Evolutionary conservation across 345 rosid species (phyloP).

Genomic region (Firmiana major): DNA sequence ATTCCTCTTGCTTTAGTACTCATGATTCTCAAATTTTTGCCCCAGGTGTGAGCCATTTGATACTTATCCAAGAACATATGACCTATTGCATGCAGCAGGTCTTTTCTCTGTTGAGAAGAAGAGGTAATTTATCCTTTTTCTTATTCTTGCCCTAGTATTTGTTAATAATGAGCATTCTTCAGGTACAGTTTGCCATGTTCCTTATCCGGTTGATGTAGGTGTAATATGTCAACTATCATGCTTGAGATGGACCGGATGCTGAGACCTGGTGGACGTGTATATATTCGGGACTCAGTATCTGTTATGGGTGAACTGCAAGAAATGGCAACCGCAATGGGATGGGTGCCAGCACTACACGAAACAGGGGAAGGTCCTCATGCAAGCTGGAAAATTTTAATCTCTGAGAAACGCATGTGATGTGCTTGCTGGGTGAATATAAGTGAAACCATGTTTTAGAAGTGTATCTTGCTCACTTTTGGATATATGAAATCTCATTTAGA

Average conservation of each 20-base stretch:
- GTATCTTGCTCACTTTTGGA: not conserved
- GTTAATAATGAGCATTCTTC: not conserved
- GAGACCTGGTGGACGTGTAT: slow-evolving; percentile 52
- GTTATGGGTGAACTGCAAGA: slow-evolving; percentile 47
- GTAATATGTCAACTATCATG: slow-evolving; percentile 51
- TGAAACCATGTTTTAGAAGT: not conserved
- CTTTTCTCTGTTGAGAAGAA: slow-evolving; percentile 57
- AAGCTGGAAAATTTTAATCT: slow-evolving; percentile 55
- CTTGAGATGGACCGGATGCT: slow-evolving; percentile 64
- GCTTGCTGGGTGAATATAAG: not conserved
- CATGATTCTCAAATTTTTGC: not conserved
- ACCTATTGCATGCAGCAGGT: slow-evolving; percentile 58
- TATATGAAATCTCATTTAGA: not conserved
- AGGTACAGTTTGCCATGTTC: too few species aligned
- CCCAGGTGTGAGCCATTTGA: slow-evolving; percentile 65
- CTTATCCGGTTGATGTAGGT: slow-evolving; percentile 28
- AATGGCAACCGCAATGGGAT: slow-evolving; percentile 46
- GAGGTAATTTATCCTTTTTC: slow-evolving; percentile 29
- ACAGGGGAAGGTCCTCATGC: slow-evolving; percentile 60
- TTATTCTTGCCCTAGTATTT: not conserved
- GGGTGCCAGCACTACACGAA: slow-evolving; percentile 46
- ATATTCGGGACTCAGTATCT: slow-evolving; percentile 47
- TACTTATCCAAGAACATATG: slow-evolving; percentile 66
- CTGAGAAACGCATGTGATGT: slow-evolving; percentile 40
- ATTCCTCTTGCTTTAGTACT: slow-evolving; percentile 1